Conservation (phyloP, 108 stramenopile genomes). For the Nannochloropsis salina region DNA sequence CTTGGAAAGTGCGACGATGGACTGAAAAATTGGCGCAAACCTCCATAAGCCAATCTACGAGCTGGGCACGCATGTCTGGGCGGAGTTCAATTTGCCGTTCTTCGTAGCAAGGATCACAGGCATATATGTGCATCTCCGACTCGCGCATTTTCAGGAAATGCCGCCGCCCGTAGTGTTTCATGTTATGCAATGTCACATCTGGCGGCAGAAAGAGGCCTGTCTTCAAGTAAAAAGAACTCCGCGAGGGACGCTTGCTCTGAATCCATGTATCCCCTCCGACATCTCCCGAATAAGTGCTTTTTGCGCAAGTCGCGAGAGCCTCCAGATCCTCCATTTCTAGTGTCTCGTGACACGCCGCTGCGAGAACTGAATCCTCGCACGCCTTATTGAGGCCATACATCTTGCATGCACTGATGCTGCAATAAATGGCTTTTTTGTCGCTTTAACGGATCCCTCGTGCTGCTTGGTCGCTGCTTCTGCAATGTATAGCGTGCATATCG, state of each 20-base stretch:
- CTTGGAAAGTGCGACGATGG: not conserved
- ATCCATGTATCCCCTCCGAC: not conserved
- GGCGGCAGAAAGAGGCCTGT: not conserved
- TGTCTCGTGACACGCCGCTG: not conserved
- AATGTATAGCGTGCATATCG: no score
- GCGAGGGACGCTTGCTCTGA: not conserved
- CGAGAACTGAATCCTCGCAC: not conserved
- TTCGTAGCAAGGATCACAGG: not conserved
- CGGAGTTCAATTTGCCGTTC: not conserved
- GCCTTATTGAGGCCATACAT: not conserved
- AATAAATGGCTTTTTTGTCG: no score
- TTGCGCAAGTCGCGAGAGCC: not conserved
- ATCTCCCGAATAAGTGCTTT: not conserved
- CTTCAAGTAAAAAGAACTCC: not conserved
- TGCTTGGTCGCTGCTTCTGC: no score
- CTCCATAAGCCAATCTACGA: conserved; percentile 2
- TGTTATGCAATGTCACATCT: not conserved
- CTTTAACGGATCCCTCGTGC: no score
- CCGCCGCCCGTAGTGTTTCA: not conserved
- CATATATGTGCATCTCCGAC: not conserved
- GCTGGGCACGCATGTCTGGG: conserved; percentile 16
- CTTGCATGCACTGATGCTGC: not conserved
- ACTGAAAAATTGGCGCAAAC: not conserved
- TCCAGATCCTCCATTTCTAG: conserved; percentile 1
- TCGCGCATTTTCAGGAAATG: not conserved